A percentile compares a stretch with the other conserved stretches of the same genome.
These are phyloP conservation scores for Papiliotrema nemorosa DNA, from an alignment of 1,284 basidiomycete species.

Conservation along the genomic window DNA sequence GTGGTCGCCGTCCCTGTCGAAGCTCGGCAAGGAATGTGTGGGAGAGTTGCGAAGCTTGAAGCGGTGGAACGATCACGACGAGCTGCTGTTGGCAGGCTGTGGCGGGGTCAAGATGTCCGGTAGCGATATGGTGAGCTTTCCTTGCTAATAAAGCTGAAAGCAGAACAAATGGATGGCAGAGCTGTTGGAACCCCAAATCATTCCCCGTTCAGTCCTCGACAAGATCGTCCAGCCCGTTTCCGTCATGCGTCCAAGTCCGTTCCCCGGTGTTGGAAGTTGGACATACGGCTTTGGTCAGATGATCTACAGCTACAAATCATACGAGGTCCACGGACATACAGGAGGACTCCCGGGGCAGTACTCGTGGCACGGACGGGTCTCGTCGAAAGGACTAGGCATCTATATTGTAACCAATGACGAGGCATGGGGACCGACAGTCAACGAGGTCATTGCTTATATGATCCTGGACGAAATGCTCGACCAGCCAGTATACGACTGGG, in stretches of 20 bases:
- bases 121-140: constrained; percentile 17
- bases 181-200: constrained; percentile 9
- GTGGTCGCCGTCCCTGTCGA: not conserved
- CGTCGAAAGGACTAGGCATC: constrained; percentile 10
- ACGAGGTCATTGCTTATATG: not conserved
- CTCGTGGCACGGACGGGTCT: constrained; percentile 12
- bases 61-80: constrained; percentile 8
- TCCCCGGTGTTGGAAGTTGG: not conserved
- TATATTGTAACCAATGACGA: constrained; percentile 21
- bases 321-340: constrained; percentile 15
- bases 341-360: constrained; percentile 19
- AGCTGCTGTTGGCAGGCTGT: constrained; percentile 6
- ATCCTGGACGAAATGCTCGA: not conserved
- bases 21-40: constrained; percentile 4
- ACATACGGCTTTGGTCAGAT: constrained; percentile 23
- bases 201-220: constrained; percentile 6
- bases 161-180: constrained; percentile 9
- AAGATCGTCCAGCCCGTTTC: not conserved
- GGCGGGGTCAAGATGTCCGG: constrained; percentile 13
- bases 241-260: not conserved
- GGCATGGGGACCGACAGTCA: not conserved
- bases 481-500: too few relatives aligned
- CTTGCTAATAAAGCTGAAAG: not conserved
- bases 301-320: constrained; percentile 10
- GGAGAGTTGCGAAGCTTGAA: too few relatives aligned